Evolutionary conservation across 1,139 yeast genomes (phyloP).

Genomic region (Fermentozyma sake): DNA sequence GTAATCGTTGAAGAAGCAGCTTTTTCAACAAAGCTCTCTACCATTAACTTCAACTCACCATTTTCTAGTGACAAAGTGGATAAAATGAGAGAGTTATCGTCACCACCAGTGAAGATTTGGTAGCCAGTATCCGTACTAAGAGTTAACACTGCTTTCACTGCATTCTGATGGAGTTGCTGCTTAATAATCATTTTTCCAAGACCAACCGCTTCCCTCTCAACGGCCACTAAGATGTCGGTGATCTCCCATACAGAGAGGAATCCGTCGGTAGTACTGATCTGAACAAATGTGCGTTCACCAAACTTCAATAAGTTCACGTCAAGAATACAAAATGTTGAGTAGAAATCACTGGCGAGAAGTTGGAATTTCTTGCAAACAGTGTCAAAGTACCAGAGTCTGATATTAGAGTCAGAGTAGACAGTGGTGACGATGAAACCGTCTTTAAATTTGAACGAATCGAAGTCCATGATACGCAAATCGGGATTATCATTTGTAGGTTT

Average conservation of each 20-base stretch:
- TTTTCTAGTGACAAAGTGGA: slow-evolving; percentile 25
- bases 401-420: slow-evolving; percentile 80
- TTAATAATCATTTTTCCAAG: slow-evolving; percentile 30
- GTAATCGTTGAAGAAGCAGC: slow-evolving; percentile 92
- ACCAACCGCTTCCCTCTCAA: slow-evolving; percentile 1
- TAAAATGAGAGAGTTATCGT: slow-evolving; percentile 71
- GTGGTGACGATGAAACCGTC: slow-evolving; percentile 54
- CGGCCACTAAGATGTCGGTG: slow-evolving; percentile 10
- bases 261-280: slow-evolving; percentile 83
- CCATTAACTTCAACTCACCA: slow-evolving; percentile 14
- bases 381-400: slow-evolving; percentile 61
- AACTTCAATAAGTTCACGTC: slow-evolving; percentile 47
- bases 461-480: slow-evolving; percentile 87
- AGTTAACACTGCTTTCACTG: slow-evolving; percentile 54
- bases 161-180: slow-evolving; percentile 74
- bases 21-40: slow-evolving; percentile 31
- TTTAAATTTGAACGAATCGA: slow-evolving; percentile 40
- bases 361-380: slow-evolving; percentile 30
- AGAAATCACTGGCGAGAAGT: slow-evolving; percentile 44
- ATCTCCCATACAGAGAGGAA: slow-evolving; percentile 60
- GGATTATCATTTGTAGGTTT: slow-evolving; percentile 55
- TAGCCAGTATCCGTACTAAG: slow-evolving; percentile 17
- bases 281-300: slow-evolving; percentile 26
- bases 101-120: slow-evolving; percentile 74
- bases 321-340: slow-evolving; percentile 73